phyloP scores from a whole-genome alignment of 441 rosid genomes.

The Gossypium trilobum region DNA sequence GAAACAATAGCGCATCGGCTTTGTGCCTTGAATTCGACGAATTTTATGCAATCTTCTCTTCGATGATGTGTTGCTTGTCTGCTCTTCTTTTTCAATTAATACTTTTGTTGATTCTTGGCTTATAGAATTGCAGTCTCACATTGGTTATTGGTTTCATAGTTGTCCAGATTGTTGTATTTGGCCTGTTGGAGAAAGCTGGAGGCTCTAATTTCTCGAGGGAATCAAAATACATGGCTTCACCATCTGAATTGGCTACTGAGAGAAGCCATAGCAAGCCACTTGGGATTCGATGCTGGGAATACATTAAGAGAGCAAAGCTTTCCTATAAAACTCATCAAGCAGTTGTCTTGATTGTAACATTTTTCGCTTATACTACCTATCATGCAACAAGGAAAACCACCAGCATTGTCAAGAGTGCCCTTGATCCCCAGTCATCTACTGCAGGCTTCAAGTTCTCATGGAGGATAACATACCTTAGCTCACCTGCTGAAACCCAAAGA shows the following conservation, averaged over 20 bases:
- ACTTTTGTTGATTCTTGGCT: background rate
- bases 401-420: constrained; percentile 80
- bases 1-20: background rate
- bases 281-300: constrained; percentile 54
- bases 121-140: constrained; percentile 6
- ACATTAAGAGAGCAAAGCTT: constrained; percentile 33
- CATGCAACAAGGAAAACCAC: constrained; percentile 80
- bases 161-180: constrained; percentile 20
- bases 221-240: constrained; percentile 40
- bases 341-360: constrained; percentile 69
- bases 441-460: constrained; percentile 37
- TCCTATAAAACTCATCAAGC: constrained; percentile 61
- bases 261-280: constrained; percentile 33
- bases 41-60: background rate
- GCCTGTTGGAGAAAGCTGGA: constrained; percentile 12
- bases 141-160: constrained; percentile 11
- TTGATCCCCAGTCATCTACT: constrained; percentile 65
- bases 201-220: constrained; percentile 14
- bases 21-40: background rate
- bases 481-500: constrained; percentile 22
- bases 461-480: constrained; percentile 19
- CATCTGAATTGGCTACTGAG: constrained; percentile 22
- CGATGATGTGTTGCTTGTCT: background rate
- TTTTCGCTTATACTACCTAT: constrained; percentile 65
- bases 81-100: background rate